Evolutionary conservation across 1,284 basidiomycete species (phyloP).

Genomic region (Boletus semigastroideus): DNA sequence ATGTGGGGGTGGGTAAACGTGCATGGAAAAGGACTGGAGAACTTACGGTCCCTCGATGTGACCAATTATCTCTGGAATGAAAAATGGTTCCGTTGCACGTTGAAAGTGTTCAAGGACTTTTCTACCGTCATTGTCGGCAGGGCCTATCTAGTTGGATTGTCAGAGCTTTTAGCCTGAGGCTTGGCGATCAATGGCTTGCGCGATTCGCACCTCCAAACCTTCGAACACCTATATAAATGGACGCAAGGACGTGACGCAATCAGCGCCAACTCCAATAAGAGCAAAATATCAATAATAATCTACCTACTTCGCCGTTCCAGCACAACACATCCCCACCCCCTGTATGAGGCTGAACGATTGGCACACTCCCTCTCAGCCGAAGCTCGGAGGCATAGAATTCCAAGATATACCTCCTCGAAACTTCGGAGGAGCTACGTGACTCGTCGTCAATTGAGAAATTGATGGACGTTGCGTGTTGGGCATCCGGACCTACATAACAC

Average conservation of each 20-base stretch:
- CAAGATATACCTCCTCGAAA: constrained; percentile 21
- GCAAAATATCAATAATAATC: not conserved
- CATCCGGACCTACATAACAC: constrained; percentile 56
- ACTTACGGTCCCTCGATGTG: constrained; percentile 87
- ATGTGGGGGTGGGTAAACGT: not conserved
- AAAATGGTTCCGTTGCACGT: constrained; percentile 38
- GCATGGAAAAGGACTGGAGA: not conserved
- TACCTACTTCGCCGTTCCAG: constrained; percentile 87
- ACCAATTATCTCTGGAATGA: constrained; percentile 54
- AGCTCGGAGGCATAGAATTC: constrained; percentile 79
- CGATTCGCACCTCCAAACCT: constrained; percentile 57
- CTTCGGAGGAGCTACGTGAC: constrained; percentile 1
- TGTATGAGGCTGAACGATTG: constrained; percentile 74
- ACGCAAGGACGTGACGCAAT: not conserved
- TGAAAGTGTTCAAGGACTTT: constrained; percentile 60
- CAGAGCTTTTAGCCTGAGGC: constrained; percentile 2
- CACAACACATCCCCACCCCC: constrained; percentile 65
- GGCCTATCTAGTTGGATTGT: constrained; percentile 40
- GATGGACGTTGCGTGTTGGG: constrained; percentile 39
- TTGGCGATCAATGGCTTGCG: not conserved
- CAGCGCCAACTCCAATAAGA: not conserved
- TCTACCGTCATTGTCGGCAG: constrained; percentile 76
- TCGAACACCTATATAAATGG: constrained; percentile 64
- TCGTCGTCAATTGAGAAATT: constrained; percentile 7
- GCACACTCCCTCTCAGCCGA: constrained; percentile 64